A percentile compares a stretch with the other conserved stretches of the same genome.
Conservation (phyloP, 768 basidiomycete species). For the Agaricus bisporus region DNA sequence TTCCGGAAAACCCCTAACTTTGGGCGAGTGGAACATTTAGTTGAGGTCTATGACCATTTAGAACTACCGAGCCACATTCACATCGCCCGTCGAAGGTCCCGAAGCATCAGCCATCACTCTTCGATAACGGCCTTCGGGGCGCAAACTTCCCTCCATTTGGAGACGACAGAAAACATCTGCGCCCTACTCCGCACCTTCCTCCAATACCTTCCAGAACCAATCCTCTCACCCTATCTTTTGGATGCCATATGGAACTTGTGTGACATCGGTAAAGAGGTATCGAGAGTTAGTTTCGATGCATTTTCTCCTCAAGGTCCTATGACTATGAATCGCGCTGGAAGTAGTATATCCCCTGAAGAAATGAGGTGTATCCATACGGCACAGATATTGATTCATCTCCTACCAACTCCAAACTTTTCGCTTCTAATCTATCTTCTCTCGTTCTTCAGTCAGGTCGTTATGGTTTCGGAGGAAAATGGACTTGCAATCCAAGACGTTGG, state of each 20-base stretch:
- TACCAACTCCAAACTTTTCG: slow-evolving; percentile 36
- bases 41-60: slow-evolving; percentile 29
- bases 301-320: not conserved
- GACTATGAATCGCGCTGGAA: slow-evolving; percentile 11
- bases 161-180: slow-evolving; percentile 34
- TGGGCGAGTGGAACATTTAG: slow-evolving; percentile 28
- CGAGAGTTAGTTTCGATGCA: not conserved
- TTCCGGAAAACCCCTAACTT: slow-evolving; percentile 30
- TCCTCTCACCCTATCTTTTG: slow-evolving; percentile 27
- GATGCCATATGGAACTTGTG: slow-evolving; percentile 32
- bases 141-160: slow-evolving; percentile 25
- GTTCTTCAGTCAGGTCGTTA: slow-evolving; percentile 36
- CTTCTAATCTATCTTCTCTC: slow-evolving; percentile 38
- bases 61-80: slow-evolving; percentile 17
- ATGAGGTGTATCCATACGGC: slow-evolving; percentile 1
- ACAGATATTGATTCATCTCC: slow-evolving; percentile 24
- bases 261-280: slow-evolving; percentile 15
- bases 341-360: slow-evolving; percentile 13
- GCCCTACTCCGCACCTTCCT: slow-evolving; percentile 34
- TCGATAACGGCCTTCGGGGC: slow-evolving; percentile 16
- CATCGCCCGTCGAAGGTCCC: slow-evolving; percentile 16
- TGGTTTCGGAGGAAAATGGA: slow-evolving; percentile 28
- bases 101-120: not conserved
- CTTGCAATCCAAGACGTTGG: slow-evolving; percentile 24
- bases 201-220: slow-evolving; percentile 33